A percentile compares a stretch with the other conserved stretches of the same genome.
Conservation (phyloP, 2,329 filamentous ascomycete genomes). For the Colletotrichum euphorbiae region DNA sequence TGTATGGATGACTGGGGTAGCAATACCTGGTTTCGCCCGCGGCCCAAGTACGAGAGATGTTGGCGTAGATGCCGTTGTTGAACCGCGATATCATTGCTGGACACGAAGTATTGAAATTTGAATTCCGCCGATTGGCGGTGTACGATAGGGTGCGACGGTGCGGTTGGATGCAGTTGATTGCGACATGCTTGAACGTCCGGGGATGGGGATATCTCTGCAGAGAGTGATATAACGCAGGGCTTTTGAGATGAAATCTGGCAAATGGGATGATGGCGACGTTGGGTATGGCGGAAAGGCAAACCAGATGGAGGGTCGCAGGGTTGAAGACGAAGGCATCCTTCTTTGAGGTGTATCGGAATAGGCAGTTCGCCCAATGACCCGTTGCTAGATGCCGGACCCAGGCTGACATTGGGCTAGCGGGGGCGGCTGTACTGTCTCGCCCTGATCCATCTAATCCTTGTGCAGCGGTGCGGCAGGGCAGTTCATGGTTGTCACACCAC, state of each 20-base stretch:
- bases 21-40: conserved; percentile 3
- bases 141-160: background rate
- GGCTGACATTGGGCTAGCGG: conserved; percentile 13
- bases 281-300: conserved; percentile 29
- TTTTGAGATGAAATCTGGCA: conserved; percentile 10
- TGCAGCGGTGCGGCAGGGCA: background rate
- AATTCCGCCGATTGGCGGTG: background rate
- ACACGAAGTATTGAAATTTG: background rate
- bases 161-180: background rate
- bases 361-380: conserved; percentile 18
- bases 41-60: too few species aligned
- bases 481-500: conserved; percentile 10
- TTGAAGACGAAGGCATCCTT: background rate
- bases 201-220: background rate
- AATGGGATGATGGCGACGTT: conserved; percentile 23
- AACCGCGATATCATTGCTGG: too few species aligned
- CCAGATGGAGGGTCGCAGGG: conserved; percentile 11
- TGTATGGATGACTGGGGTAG: background rate
- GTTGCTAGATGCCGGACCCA: conserved; percentile 5
- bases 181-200: conserved; percentile 1
- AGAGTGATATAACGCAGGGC: background rate
- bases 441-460: background rate
- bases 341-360: conserved; percentile 3
- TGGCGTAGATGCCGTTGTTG: too few species aligned
- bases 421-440: conserved; percentile 1